phyloP scores from a whole-genome alignment of 177 flowering plant genomes.

The Vitis hybrid region DNA sequence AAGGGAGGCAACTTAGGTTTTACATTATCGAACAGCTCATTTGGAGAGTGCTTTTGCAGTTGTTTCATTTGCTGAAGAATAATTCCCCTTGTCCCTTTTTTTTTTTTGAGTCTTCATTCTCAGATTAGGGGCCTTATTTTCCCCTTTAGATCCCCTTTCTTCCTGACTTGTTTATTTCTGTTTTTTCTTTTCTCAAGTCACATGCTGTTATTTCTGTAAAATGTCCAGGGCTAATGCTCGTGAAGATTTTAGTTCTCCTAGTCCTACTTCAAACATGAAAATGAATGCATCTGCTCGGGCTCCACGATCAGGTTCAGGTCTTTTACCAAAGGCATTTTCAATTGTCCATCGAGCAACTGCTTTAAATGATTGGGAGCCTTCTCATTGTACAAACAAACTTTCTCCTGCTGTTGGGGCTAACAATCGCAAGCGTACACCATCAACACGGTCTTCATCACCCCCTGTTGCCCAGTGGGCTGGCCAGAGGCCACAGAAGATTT shows the following conservation, averaged over 20 bases:
- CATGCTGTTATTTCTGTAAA: not conserved
- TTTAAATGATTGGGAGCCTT: slow-evolving; percentile 70
- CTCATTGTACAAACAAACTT: slow-evolving; percentile 54
- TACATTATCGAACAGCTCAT: not conserved
- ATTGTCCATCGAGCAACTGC: slow-evolving; percentile 43
- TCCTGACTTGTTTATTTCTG: not conserved
- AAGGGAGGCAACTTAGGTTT: no score
- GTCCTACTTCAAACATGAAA: slow-evolving; percentile 62
- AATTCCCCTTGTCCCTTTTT: not conserved
- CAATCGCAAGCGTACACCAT: slow-evolving; percentile 65
- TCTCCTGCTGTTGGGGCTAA: slow-evolving; percentile 45
- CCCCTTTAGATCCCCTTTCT: not conserved
- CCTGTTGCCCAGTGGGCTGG: slow-evolving; percentile 79
- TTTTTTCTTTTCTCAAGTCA: not conserved
- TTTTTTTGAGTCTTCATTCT: not conserved
- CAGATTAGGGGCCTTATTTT: not conserved
- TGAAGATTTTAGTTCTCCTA: slow-evolving; percentile 57
- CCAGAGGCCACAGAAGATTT: slow-evolving; percentile 80
- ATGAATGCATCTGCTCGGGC: slow-evolving; percentile 56
- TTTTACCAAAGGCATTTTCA: slow-evolving; percentile 54
- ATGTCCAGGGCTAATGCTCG: slow-evolving; percentile 47
- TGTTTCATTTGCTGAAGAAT: not conserved
- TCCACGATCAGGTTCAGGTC: slow-evolving; percentile 65
- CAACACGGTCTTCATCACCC: slow-evolving; percentile 74
- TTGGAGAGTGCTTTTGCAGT: not conserved